These are phyloP conservation scores for Triangularia setosa DNA, from an alignment of 2,329 filamentous ascomycete genomes.

Conservation along the genomic window DNA sequence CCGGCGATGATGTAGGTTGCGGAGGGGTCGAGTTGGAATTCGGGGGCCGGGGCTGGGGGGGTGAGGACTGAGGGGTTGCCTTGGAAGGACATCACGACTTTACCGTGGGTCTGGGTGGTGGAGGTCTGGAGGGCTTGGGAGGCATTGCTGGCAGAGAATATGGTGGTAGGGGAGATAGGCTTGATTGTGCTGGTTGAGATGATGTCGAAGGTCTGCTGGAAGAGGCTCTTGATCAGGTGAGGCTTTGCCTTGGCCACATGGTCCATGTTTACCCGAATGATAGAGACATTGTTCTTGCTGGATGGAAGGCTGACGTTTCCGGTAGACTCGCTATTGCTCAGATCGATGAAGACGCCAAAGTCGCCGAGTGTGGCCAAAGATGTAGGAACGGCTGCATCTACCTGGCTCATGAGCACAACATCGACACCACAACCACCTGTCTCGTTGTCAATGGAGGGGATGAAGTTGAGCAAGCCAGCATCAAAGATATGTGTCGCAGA, in stretches of 20 bases:
- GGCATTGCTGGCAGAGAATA: neutral
- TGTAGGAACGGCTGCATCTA: slow-evolving; percentile 25
- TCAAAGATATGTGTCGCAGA: slow-evolving; percentile 10
- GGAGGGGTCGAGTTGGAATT: slow-evolving; percentile 7
- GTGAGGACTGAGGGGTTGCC: slow-evolving; percentile 13
- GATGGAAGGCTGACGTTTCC: neutral
- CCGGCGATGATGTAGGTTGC: slow-evolving; percentile 36
- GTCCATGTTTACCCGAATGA: neutral
- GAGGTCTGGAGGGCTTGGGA: neutral
- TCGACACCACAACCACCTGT: slow-evolving; percentile 15
- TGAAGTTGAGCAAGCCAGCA: slow-evolving; percentile 7
- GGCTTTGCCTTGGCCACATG: neutral
- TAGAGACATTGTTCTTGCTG: neutral
- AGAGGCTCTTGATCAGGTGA: neutral
- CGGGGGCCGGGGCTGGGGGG: slow-evolving; percentile 24
- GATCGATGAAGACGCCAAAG: slow-evolving; percentile 18
- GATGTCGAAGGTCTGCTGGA: slow-evolving; percentile 1
- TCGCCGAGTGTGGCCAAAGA: slow-evolving; percentile 38
- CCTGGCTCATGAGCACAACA: slow-evolving; percentile 19
- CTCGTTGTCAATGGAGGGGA: neutral
- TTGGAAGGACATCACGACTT: neutral
- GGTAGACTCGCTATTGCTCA: neutral
- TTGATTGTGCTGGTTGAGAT: neutral
- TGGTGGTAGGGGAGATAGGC: neutral
- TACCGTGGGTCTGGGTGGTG: neutral